Evolutionary conservation across 495 filamentous ascomycete species (phyloP), one percentile per base, ranked within the genome.

Genomic region (Xeromyces bisporus): DNA sequence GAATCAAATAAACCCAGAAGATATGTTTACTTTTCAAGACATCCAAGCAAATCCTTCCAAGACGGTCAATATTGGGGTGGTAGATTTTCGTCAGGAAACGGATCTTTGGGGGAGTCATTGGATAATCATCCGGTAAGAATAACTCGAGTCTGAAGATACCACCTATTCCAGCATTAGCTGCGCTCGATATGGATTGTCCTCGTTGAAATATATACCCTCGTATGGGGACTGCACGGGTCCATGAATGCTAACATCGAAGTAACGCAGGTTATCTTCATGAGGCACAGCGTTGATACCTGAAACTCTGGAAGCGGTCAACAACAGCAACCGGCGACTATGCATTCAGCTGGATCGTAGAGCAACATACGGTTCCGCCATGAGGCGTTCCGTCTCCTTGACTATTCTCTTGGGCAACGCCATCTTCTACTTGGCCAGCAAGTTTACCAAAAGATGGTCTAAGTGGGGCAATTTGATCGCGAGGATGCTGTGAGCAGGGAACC

Each of bases 61-160:
- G 71, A 56, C 89, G 87, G 50, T 99, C 89, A 38, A 99, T 94
- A 52, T 99, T 99, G 18, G 89, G 89, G 48, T 99, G 89, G 53
- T 93, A 99, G 53, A 99, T 99, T 57, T 93, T 93, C 40, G 89
- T 99, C 12, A 99, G 59, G 58, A 99, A 99, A 23, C 89, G 79
- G 40, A 99, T 93, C 62, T 94, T 93, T 8, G 89, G 89, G 16
- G 89, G 89, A 20, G 83, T 91, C 89, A 99, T 99, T 7, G 89
- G 89, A 48, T 99, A 99, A 57, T 99, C 89, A 46, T 99, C 89
- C 20, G 89, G 91, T n/a, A 99, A 67, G 59, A 99, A 99, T 6
- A 99, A 70, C 56, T 99, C 89, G 35, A 94, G 82, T 50, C 86
- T 84, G 67, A 99, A 99, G 41, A 93, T 71, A 29, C 89, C 89